Percentiles rank a stretch among this genome's conserved stretches.
Evolutionary conservation across 164 flowering plant species (phyloP).

Genomic region (Magnolia kwangsiensis): DNA sequence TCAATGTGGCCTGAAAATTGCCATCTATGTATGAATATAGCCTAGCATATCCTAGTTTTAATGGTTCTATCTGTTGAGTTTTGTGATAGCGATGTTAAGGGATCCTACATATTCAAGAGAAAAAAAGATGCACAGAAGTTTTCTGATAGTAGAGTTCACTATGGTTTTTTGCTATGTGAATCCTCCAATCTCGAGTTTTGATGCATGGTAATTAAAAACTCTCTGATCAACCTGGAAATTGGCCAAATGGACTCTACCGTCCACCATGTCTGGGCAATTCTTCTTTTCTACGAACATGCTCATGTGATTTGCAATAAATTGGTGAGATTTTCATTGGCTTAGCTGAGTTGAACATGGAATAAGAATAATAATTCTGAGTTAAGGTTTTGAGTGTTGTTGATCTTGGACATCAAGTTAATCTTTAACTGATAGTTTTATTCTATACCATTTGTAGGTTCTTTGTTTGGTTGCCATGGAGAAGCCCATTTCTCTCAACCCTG

Average conservation of each 20-base stretch:
- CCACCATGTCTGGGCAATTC: not conserved
- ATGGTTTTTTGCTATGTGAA: no score
- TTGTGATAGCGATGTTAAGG: no score
- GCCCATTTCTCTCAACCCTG: constrained; percentile 90
- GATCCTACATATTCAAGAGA: no score
- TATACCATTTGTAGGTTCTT: constrained; percentile 57
- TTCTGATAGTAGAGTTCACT: no score
- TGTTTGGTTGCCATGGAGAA: constrained; percentile 98
- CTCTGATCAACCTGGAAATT: not conserved
- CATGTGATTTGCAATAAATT: not conserved
- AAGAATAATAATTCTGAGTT: not conserved
- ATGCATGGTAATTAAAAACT: not conserved
- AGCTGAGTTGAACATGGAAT: not conserved
- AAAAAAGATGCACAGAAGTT: no score
- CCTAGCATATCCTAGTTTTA: no score
- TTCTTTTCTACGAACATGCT: not conserved
- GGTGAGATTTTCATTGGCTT: not conserved
- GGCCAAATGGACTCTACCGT: not conserved
- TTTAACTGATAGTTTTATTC: not conserved
- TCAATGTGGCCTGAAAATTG: no score
- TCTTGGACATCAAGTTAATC: not conserved
- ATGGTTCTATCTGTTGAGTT: no score
- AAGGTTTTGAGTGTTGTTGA: not conserved
- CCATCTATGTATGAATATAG: no score
- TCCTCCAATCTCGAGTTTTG: no score